phyloP scores from a whole-genome alignment of 1,139 yeast genomes.

The Geotrichum histeridarum region DNA sequence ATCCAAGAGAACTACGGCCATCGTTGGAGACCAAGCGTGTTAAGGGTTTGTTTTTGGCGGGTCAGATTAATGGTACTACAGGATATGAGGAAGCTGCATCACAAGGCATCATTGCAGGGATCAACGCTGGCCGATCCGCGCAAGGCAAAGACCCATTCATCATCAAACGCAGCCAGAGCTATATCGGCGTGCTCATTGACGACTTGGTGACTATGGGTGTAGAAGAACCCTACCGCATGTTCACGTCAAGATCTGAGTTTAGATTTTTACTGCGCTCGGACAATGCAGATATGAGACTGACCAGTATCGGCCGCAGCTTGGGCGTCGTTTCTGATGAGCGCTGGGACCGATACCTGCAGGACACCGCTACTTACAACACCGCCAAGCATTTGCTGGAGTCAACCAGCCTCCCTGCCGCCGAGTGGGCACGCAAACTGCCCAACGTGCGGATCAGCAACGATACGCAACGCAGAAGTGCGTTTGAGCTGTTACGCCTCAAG shows the following conservation, averaged over 20 bases:
- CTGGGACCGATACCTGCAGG: constrained; percentile 47
- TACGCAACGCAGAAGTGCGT: constrained; percentile 50
- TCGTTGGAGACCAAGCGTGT: constrained; percentile 81
- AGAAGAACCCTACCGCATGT: constrained; percentile 96
- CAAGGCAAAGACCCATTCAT: constrained; percentile 46
- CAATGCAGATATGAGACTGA: constrained; percentile 83
- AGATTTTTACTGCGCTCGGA: constrained; percentile 86
- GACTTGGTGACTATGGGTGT: constrained; percentile 95
- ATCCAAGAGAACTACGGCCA: constrained; percentile 76
- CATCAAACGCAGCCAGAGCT: constrained; percentile 75
- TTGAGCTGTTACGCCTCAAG: constrained; percentile 49
- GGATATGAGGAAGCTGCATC: constrained; percentile 99
- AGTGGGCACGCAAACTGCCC: constrained; percentile 49
- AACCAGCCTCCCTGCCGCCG: constrained; percentile 48
- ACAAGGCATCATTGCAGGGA: constrained; percentile 93
- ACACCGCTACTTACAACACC: constrained; percentile 44
- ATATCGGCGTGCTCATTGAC: constrained; percentile 86
- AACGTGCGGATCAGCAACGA: constrained; percentile 36
- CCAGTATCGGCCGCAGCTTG: constrained; percentile 56
- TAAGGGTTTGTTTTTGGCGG: constrained; percentile 80
- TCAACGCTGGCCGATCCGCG: constrained; percentile 69
- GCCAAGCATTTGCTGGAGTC: constrained; percentile 46
- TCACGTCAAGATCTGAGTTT: constrained; percentile 92
- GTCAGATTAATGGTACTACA: constrained; percentile 97
- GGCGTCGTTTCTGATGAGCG: constrained; percentile 68